Evolutionary conservation across 2,329 filamentous ascomycete species (phyloP).

Genomic region (Trichocomaceae sp.): DNA sequence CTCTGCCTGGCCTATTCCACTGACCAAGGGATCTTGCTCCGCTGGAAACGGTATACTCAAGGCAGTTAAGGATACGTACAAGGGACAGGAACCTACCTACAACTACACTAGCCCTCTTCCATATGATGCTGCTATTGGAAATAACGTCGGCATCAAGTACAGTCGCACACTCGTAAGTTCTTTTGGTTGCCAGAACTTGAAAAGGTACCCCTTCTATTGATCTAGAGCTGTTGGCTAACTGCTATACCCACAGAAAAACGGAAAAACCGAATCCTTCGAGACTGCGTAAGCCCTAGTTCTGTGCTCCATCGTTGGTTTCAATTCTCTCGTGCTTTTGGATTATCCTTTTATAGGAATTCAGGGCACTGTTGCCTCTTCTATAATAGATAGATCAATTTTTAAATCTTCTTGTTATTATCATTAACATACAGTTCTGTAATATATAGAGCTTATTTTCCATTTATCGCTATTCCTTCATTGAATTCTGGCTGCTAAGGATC

Average conservation of each 20-base stretch:
- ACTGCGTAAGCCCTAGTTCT: neutral
- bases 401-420: no score
- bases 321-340: neutral
- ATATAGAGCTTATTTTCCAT: no score
- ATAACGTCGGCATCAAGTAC: conserved; percentile 49
- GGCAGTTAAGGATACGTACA: conserved; percentile 29
- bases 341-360: no score
- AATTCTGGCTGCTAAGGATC: no score
- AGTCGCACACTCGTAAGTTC: conserved; percentile 48
- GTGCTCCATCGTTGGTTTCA: neutral
- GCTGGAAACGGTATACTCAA: conserved; percentile 30
- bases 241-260: neutral
- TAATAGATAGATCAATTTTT: no score
- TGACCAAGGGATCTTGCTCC: conserved; percentile 26
- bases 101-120: conserved; percentile 33
- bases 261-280: neutral
- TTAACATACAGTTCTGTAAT: no score
- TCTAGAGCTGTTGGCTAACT: neutral
- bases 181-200: neutral
- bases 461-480: no score
- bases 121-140: conserved; percentile 22
- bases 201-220: neutral
- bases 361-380: no score
- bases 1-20: conserved; percentile 25
- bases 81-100: conserved; percentile 24